Conservation (phyloP, 192 early-diverging fungal genomes). For the Dimargaris verticillata region DNA sequence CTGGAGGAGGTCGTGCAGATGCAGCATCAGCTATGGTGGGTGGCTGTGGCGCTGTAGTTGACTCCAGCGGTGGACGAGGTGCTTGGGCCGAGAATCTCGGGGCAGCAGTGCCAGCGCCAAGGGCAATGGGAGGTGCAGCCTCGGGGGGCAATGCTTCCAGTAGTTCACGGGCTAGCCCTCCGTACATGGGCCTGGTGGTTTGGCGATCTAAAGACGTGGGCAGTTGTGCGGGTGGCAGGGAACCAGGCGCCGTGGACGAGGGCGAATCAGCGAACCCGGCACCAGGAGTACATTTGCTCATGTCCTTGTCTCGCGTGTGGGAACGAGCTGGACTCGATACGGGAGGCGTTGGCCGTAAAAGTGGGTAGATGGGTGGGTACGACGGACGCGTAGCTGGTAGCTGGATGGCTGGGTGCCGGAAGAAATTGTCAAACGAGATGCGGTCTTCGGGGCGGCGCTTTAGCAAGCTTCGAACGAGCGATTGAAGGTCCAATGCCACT, state of each 20-base stretch:
- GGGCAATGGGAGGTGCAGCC: conserved; percentile 8
- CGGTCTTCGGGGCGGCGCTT: conserved; percentile 76
- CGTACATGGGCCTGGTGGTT: no score
- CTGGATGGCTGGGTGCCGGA: conserved; percentile 56
- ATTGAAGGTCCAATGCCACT: conserved; percentile 44
- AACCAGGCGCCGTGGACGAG: not conserved
- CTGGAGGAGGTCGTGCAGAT: not conserved
- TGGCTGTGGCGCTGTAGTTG: conserved; percentile 8
- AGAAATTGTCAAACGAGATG: conserved; percentile 89
- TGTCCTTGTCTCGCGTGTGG: conserved; percentile 1
- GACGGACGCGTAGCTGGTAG: not conserved
- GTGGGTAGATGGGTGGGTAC: no score
- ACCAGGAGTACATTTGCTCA: no score
- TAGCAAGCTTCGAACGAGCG: conserved; percentile 66
- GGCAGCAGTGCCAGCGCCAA: not conserved
- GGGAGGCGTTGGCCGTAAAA: conserved; percentile 4
- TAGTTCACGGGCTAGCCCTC: not conserved
- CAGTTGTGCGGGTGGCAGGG: no score
- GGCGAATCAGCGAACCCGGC: not conserved
- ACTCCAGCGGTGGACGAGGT: not conserved
- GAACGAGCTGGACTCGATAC: conserved; percentile 9
- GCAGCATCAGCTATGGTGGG: not conserved
- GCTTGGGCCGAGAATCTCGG: not conserved
- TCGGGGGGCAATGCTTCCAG: conserved; percentile 7
- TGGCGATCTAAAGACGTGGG: no score